Evolutionary conservation across 495 filamentous ascomycete species (phyloP), one percentile per base, ranked within the genome.

Genomic region (Letharia columbiana): DNA sequence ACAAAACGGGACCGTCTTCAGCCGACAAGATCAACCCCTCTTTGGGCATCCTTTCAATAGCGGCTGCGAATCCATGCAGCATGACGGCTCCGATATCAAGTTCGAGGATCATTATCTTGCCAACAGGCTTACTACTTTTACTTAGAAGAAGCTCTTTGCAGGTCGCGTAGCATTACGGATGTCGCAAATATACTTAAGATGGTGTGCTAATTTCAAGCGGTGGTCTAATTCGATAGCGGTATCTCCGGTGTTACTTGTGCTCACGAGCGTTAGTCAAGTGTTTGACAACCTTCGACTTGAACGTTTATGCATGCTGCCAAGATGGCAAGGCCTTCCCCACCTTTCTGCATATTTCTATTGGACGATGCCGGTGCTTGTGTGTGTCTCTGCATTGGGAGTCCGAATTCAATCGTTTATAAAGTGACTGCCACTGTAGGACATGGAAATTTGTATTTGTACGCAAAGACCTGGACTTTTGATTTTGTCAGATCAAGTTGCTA

Each of bases 41-140:
- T 58, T 60, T 45, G 37, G 39, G 33, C 42, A 58, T 11, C 17
- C 65, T 17, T 67, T 62, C 33, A 60, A 42, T 40, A 60, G 17
- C 44, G 47, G 31, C 17, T 45, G 31, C 17, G 63, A 23, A 31
- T 17, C 31, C 33, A 60, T 45, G 54, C 52, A 39, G 20, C 37
- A 20, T 39, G 42, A 56, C 8, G 47, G 47, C 45, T 37, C 42
- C 13, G 39, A 33, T 17, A 44, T 23, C 56, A 40, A 45, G n/a
- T 40, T 35, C 23, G 63, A 65, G 47, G 63, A 65, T 50, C 31
- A 40, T 11, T 60, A 59, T 33, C n/a, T 60, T 37, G 63, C 54
- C 56, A 33, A 65, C 33, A 37, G 56, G 33, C 39, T 65, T 37
- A 58, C 54, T 50, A 37, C 20, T 28, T n/a, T 65, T 15, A 44